Base-by-base conservation (phyloP, 2,329 filamentous ascomycete species). In the Fusarium sacchari region DNA sequence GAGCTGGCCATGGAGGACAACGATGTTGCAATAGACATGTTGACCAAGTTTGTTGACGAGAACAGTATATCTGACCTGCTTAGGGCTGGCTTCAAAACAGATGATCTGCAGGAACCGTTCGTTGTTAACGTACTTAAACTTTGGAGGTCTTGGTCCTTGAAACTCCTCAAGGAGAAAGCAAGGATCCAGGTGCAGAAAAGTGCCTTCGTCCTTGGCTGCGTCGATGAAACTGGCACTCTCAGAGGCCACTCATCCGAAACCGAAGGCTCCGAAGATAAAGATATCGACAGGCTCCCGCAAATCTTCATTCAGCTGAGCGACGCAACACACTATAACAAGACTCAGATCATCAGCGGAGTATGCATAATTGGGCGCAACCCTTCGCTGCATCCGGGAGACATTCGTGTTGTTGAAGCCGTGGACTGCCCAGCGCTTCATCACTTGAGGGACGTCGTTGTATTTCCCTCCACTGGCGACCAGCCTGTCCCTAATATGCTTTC, bases 401-500 rank as follows among this genome's bases (percentile, higher is more conserved):
- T 98, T 50, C 92, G 96, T 28, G 89, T 98, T 2, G 96, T 98
- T 3, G 88, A 90, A 70, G 96, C 96, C 6, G 91, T 98, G 7
- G 88, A 98, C 75, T 87, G 91, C 4, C 89, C 91, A 2, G 84
- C 85, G n/a, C 84, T 99, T 7, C 89, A 87, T 50, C 94, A 98
- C 77, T 86, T 98, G 8, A 91, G 89, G 64, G 92, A 98, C 79
- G 93, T 97, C 2, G 92, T 98, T 3, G 95, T 98, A 0, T 92
- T 99, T 55, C 94, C 96, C 2, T 90, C 93, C 40, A 92, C 86
- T 0, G 96, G 96, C 0, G 94, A 98, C 78, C 88, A 93, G 22
- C 94, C 97, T 71, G 84, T 99, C 28, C 91, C 95, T 2, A 95
- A 93, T 77, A 98, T 98, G 96, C 95, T 96, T 72, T 97, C 96